Conservation (phyloP, 2,329 filamentous ascomycete genomes). For the Chaetomium olivaceum region DNA sequence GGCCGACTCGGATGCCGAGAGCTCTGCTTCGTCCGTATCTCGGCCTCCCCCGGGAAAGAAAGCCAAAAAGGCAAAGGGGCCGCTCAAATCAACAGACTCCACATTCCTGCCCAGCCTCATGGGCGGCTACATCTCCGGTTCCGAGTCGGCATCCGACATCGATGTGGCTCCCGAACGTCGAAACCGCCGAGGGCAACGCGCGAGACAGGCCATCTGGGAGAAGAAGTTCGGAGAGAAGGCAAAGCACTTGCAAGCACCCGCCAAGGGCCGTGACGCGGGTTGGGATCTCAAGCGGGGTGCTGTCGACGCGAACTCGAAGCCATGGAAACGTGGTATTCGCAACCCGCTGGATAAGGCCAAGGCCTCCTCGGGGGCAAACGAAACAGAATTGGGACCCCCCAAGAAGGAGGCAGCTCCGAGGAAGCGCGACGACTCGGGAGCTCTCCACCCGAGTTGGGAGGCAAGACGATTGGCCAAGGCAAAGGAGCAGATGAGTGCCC, state of each 20-base stretch:
- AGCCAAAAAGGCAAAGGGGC: constrained; percentile 27
- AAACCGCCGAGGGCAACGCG: constrained; percentile 74
- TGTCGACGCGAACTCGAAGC: constrained; percentile 50
- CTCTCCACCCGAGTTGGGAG: constrained; percentile 66
- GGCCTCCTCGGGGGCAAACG: constrained; percentile 19
- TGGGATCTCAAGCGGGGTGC: constrained; percentile 62
- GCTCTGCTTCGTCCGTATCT: constrained; percentile 20
- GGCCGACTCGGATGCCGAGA: constrained; percentile 19
- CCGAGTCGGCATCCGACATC: constrained; percentile 68
- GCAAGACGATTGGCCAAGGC: constrained; percentile 64
- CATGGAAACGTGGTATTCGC: constrained; percentile 47
- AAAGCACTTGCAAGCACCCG: constrained; percentile 55
- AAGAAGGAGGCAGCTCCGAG: constrained; percentile 26
- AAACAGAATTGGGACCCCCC: constrained; percentile 11
- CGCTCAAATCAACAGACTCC: constrained; percentile 42
- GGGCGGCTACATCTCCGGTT: constrained; percentile 77
- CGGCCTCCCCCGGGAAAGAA: constrained; percentile 26
- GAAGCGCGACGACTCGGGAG: constrained; percentile 40
- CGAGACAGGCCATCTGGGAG: constrained; percentile 77
- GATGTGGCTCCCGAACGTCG: constrained; percentile 65
- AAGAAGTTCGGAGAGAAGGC: constrained; percentile 75
- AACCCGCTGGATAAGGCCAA: constrained; percentile 34
- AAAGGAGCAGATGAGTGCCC: constrained; percentile 48
- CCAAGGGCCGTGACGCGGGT: constrained; percentile 44
- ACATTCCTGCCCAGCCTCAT: constrained; percentile 75